phyloP scores from a whole-genome alignment of 164 flowering plant species.

The Berberis vulgaris region DNA sequence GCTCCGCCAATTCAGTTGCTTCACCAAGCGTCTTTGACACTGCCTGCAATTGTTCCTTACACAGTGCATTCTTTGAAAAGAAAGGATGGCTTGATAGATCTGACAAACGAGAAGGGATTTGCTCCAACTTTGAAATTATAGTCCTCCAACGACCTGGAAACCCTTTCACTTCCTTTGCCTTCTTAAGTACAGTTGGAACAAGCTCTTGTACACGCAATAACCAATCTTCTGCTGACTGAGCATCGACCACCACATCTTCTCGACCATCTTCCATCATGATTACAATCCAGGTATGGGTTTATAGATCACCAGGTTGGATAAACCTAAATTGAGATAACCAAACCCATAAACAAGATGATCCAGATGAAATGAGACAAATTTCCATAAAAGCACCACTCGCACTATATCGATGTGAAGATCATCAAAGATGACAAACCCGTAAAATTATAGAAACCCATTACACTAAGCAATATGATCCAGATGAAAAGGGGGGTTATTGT shows the following conservation, averaged over 20 bases:
- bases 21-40: slow-evolving; percentile 54
- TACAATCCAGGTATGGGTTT: slow-evolving; percentile 11
- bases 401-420: no score
- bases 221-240: slow-evolving; percentile 50
- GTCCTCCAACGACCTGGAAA: slow-evolving; percentile 79
- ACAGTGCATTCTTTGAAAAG: slow-evolving; percentile 74
- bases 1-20: slow-evolving; percentile 46
- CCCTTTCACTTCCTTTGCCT: slow-evolving; percentile 53
- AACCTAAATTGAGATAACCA: slow-evolving; percentile 5
- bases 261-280: slow-evolving; percentile 55
- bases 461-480: no score
- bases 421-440: no score
- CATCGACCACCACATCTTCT: slow-evolving; percentile 17
- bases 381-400: not conserved
- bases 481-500: no score
- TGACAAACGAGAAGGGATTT: slow-evolving; percentile 60
- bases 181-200: slow-evolving; percentile 51
- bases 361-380: slow-evolving; percentile 4
- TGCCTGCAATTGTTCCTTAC: slow-evolving; percentile 82
- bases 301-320: slow-evolving; percentile 19
- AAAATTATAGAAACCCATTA: no score
- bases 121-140: slow-evolving; percentile 63
- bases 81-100: slow-evolving; percentile 89
- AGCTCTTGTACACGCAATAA: slow-evolving; percentile 47
- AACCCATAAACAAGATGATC: not conserved